phyloP scores from a whole-genome alignment of 2,329 filamentous ascomycete species.

The Elsinoe arachidis region DNA sequence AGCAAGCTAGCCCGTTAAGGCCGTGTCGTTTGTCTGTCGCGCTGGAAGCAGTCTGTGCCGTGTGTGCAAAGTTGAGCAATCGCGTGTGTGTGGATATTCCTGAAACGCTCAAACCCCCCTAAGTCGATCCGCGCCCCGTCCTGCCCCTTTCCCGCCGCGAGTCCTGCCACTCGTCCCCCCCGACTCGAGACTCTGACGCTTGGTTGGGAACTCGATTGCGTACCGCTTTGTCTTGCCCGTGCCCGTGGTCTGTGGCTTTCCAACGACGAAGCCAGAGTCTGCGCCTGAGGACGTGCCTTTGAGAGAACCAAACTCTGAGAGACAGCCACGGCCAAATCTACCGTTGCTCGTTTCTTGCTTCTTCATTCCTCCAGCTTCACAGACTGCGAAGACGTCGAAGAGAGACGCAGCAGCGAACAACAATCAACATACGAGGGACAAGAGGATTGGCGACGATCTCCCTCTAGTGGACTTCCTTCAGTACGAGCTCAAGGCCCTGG shows the following conservation, averaged over 20 bases:
- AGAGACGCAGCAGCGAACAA: background rate
- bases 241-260: background rate
- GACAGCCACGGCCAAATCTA: constrained; percentile 2
- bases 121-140: background rate
- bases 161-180: background rate
- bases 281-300: background rate
- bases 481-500: background rate
- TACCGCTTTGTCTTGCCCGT: constrained; percentile 9
- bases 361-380: background rate
- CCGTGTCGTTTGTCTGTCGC: background rate
- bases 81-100: constrained; percentile 7
- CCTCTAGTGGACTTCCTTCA: background rate
- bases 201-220: constrained; percentile 10
- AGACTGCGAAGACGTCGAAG: background rate
- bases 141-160: constrained; percentile 5
- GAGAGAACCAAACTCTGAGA: constrained; percentile 1
- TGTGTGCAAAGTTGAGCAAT: constrained; percentile 1
- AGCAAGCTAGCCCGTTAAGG: background rate
- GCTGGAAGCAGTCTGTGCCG: background rate
- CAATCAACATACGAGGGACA: background rate
- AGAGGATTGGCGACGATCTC: constrained; percentile 3
- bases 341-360: background rate
- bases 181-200: background rate
- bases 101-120: constrained; percentile 9
- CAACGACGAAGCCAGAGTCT: background rate